Evolutionary conservation across 192 early-diverging fungal genomes (phyloP), one percentile per base, ranked within the genome.

Genomic region (Backusella australiensis): DNA sequence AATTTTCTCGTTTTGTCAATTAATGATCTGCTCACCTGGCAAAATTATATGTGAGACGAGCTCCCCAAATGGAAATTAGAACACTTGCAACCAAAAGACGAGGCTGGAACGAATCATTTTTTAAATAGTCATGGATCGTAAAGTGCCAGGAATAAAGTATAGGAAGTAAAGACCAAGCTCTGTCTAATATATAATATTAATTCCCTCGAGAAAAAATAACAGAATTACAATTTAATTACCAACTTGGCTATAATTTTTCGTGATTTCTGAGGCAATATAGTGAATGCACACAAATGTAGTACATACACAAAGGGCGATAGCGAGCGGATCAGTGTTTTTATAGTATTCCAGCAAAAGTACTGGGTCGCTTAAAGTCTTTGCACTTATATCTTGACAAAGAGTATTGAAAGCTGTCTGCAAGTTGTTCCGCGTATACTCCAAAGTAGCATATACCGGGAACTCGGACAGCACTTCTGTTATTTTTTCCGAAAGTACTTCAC

Each of bases 21-120:
- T 82, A 63, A 63, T 63, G 56, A 63, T 63, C 56, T 63, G 56
- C 56, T 63, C 56, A 82, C 81, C 81, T 75, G 23, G 84, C 80
- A 75, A 94, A 95, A 83, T 96, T 96, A 78, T 85, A 94, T 0
- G 93, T 93, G 44, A 96, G 79, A 21, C 95, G 88, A 1, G 81
- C 6, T 7, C 91, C 90, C 96, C 96, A 98, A 21, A 89, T 21
- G 0, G 83, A 71, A 19, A 91, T 88, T 12, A 94, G 74, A 14
- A 78, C 11, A 23, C 83, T 63, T 7, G 87, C 86, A 0, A 81
- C 59, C 15, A 86, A 7, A 0, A 87, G 77, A 38, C 90, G 82
- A 23, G 68, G 56, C 46, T 86, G 77, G 9, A 86, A 53, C 11
- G 78, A 75, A 29, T 76, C 74, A 52, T 75, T 77, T 32, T 78